These are phyloP conservation scores for Teunomyces panamensis DNA, from an alignment of 805 yeast genomes.

Conservation along the genomic window DNA sequence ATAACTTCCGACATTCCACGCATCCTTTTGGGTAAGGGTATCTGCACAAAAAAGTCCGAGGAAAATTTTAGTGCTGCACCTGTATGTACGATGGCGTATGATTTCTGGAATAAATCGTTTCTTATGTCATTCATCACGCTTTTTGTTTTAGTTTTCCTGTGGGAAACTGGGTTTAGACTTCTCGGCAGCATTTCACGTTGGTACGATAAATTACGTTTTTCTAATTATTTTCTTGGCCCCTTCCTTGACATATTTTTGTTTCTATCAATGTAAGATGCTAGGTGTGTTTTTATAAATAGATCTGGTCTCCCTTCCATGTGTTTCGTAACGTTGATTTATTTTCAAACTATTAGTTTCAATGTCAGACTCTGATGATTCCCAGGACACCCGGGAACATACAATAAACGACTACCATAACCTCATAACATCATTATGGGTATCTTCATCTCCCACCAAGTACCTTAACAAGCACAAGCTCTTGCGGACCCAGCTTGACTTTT, in stretches of 20 bases:
- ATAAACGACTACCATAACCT: constrained; percentile 19
- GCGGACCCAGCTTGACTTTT: constrained; percentile 25
- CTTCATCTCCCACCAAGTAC: constrained; percentile 9
- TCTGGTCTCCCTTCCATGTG: constrained; percentile 1
- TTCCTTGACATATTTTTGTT: constrained; percentile 1
- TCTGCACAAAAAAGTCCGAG: neutral
- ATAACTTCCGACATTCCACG: neutral
- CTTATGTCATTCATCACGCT: constrained; percentile 1
- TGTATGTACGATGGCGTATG: constrained; percentile 1
- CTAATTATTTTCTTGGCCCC: constrained; percentile 2
- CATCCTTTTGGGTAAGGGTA: neutral
- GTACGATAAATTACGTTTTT: constrained; percentile 3
- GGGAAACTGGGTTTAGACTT: neutral
- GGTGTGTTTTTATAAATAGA: constrained; percentile 5
- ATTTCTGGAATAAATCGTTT: neutral
- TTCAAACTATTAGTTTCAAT: constrained; percentile 3
- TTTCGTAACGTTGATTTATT: neutral
- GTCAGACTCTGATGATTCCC: constrained; percentile 17
- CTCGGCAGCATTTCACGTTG: constrained; percentile 4
- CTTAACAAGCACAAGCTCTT: constrained; percentile 18
- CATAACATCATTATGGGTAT: constrained; percentile 16
- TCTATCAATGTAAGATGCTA: neutral
- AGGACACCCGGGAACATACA: constrained; percentile 13
- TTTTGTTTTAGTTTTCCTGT: neutral
- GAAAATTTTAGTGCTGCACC: constrained; percentile 2